Evolutionary conservation across 2,329 filamentous ascomycete genomes (phyloP).

Genomic region (Trematosphaeria pertusa): DNA sequence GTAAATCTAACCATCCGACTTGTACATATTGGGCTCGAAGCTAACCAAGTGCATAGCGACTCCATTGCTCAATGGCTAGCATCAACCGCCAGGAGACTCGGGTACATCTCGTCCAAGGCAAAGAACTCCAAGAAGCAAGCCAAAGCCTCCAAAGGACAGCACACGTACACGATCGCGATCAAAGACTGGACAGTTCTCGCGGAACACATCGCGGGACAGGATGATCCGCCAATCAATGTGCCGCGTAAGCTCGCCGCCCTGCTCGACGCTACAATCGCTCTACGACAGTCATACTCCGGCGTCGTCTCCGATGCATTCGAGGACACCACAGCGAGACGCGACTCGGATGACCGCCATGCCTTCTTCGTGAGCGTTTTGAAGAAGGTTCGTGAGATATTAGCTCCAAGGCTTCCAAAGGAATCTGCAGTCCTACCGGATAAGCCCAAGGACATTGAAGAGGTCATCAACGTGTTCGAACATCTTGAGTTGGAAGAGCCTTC

Average conservation of each 20-base stretch:
- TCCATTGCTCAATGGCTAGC: slow-evolving; percentile 5
- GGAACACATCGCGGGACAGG: slow-evolving; percentile 40
- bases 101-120: slow-evolving; percentile 3
- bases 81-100: not conserved
- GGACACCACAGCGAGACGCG: slow-evolving; percentile 16
- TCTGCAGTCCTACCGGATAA: not conserved
- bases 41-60: no score
- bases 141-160: not conserved
- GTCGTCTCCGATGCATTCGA: slow-evolving; percentile 17
- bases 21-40: not conserved
- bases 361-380: slow-evolving; percentile 48
- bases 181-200: slow-evolving; percentile 51
- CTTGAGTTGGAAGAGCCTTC: slow-evolving; percentile 50
- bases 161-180: slow-evolving; percentile 46
- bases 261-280: slow-evolving; percentile 49
- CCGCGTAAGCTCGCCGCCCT: slow-evolving; percentile 39
- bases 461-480: slow-evolving; percentile 44
- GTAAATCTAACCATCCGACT: not conserved
- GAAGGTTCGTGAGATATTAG: slow-evolving; percentile 43
- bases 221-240: slow-evolving; percentile 33
- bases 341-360: slow-evolving; percentile 34
- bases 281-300: slow-evolving; percentile 38
- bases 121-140: slow-evolving; percentile 1
- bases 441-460: slow-evolving; percentile 5
- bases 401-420: slow-evolving; percentile 9